Base-by-base conservation (phyloP, 306 rosid genomes). In the Sesbania bispinosa region DNA sequence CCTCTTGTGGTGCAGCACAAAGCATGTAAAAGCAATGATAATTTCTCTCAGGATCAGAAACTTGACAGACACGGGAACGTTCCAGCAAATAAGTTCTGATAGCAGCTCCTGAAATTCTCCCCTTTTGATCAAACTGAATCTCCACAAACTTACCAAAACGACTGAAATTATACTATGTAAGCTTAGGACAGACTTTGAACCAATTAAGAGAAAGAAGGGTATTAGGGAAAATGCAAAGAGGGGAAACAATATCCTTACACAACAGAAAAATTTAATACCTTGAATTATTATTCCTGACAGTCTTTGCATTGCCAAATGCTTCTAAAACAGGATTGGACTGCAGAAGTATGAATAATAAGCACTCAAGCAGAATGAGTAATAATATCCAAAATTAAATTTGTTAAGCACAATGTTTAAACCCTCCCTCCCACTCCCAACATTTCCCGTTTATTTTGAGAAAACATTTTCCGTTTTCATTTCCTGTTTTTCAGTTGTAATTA, bases 91-190 rank as follows among this genome's bases (percentile, higher is more conserved):
- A 93, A 48, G 96, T 93, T 85, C 93, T 90, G 75, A 93, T 93
- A 23, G 98, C 98, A 84, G 98, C 98, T 81, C 98, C 98, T 38
- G 98, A 93, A 73, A 93, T 93, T 90, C 96, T 93, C 76, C 90
- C 91, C 76, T 64, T 75, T 18, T 67, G 76, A 75, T 93, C 87
- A 83, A 93, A 93, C 83, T 93, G 98, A 83, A 93, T 77, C 93
- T 93, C 98, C 85, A 93, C 98, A 53, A 93, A 93, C 90, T 93
- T 93, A 81, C 98, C 98, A 81, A 93, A 93, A 69, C 98, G 98
- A 80, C 98, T 93, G 96, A 87, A 87, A 33, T 78, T 79, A 77
- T 74, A 82, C 57, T 29, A 42, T 50, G 75, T 76, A 62, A 69
- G 71, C 67, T 85, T 54, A 87, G 81, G 24, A 46, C 20, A 57